These are phyloP conservation scores for Pyrrhoderma noxium DNA, from an alignment of 1,284 basidiomycete genomes.

Conservation along the genomic window DNA sequence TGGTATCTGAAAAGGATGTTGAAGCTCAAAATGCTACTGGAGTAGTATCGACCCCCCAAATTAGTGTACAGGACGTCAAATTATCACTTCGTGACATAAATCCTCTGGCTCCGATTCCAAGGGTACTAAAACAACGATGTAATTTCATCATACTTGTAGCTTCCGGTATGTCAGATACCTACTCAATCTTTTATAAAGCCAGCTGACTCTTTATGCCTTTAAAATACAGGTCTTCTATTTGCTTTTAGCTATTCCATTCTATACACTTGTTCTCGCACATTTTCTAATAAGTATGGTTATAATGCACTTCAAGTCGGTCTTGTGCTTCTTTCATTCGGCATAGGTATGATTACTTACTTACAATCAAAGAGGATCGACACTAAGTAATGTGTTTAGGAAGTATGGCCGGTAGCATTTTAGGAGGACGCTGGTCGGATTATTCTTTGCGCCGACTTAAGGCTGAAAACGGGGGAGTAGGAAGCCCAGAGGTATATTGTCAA, in stretches of 20 bases:
- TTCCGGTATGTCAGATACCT: slow-evolving; percentile 70
- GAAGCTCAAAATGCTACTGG: slow-evolving; percentile 12
- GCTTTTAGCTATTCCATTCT: slow-evolving; percentile 61
- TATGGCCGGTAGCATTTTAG: slow-evolving; percentile 62
- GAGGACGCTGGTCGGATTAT: slow-evolving; percentile 73
- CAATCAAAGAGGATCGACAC: neutral
- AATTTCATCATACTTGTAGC: slow-evolving; percentile 62
- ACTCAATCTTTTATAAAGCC: slow-evolving; percentile 1
- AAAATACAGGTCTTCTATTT: slow-evolving; percentile 50
- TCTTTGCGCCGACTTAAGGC: slow-evolving; percentile 49
- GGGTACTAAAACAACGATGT: slow-evolving; percentile 53
- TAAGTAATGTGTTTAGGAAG: slow-evolving; percentile 37
- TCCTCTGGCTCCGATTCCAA: slow-evolving; percentile 53
- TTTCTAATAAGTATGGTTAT: slow-evolving; percentile 59
- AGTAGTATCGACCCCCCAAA: neutral
- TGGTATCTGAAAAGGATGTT: slow-evolving; percentile 13
- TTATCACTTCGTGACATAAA: slow-evolving; percentile 67
- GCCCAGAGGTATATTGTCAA: slow-evolving; percentile 50
- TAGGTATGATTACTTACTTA: slow-evolving; percentile 40
- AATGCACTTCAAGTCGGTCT: slow-evolving; percentile 67
- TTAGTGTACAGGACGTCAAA: slow-evolving; percentile 25
- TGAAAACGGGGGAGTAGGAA: slow-evolving; percentile 51
- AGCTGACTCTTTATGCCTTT: neutral
- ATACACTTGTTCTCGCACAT: slow-evolving; percentile 69
- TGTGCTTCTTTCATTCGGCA: slow-evolving; percentile 67